Evolutionary conservation across 2,329 filamentous ascomycete species (phyloP).

Genomic region (Hyphodiscus sp.): DNA sequence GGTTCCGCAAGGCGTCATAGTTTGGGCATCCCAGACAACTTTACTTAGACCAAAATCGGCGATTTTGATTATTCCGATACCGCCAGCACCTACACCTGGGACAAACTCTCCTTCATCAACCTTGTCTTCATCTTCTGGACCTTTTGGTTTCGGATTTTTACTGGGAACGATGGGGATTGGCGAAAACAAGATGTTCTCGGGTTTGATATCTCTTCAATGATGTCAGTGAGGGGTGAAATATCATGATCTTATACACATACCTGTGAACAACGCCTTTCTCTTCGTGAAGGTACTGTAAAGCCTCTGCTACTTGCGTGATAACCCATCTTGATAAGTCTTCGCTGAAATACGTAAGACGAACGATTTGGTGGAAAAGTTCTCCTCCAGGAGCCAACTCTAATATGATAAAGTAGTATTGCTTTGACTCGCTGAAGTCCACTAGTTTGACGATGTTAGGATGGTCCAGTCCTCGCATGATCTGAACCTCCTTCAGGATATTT

Average conservation of each 20-base stretch:
- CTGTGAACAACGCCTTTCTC: conserved; percentile 94
- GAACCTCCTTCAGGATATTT: conserved; percentile 96
- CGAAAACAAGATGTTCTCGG: conserved; percentile 92
- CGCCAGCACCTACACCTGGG: conserved; percentile 72
- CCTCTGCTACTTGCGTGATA: conserved; percentile 90
- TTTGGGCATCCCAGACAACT: conserved; percentile 96
- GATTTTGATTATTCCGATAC: conserved; percentile 93
- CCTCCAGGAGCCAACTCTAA: conserved; percentile 92
- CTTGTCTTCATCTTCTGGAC: conserved; percentile 93
- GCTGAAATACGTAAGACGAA: conserved; percentile 96
- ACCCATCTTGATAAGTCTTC: conserved; percentile 92
- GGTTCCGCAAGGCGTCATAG: conserved; percentile 98
- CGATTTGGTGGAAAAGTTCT: conserved; percentile 97
- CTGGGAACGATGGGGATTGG: conserved; percentile 77
- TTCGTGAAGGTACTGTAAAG: conserved; percentile 89
- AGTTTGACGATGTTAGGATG: conserved; percentile 95
- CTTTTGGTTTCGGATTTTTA: conserved; percentile 71
- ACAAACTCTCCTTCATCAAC: conserved; percentile 93
- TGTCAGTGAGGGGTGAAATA: conserved; percentile 23
- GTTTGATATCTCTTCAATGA: conserved; percentile 81
- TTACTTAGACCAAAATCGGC: conserved; percentile 97
- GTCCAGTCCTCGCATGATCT: conserved; percentile 96
- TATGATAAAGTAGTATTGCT: conserved; percentile 96
- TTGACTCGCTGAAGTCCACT: conserved; percentile 87
- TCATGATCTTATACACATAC: conserved; percentile 45